phyloP scores from a whole-genome alignment of 768 basidiomycete genomes.

The Lactarius tabidus region DNA sequence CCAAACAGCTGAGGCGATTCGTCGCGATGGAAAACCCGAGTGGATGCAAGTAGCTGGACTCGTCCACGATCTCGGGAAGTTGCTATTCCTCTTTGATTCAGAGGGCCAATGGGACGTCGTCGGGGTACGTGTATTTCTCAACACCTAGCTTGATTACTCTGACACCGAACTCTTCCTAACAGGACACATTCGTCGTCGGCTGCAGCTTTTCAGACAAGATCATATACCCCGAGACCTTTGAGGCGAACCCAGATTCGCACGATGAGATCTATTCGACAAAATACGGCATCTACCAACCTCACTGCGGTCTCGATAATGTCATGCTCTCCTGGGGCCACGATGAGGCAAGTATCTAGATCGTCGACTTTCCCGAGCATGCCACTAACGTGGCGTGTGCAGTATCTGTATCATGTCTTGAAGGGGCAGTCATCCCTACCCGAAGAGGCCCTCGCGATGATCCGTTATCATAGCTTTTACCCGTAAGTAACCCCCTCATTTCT shows the following conservation, averaged over 20 bases:
- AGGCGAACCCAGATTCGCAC: conserved; percentile 61
- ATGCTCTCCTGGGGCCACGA: conserved; percentile 93
- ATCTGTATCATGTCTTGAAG: conserved; percentile 79
- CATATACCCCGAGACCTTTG: conserved; percentile 77
- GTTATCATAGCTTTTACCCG: conserved; percentile 94
- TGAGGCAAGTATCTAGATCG: conserved; percentile 52
- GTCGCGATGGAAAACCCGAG: conserved; percentile 80
- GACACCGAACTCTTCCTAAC: conserved; percentile 6
- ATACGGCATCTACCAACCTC: conserved; percentile 69
- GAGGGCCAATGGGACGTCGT: conserved; percentile 96
- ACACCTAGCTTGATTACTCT: conserved; percentile 5
- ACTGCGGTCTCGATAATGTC: conserved; percentile 82
- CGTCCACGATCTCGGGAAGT: conserved; percentile 89
- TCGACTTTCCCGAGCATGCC: conserved; percentile 6
- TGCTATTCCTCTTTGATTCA: conserved; percentile 78
- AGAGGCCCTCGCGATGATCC: conserved; percentile 86
- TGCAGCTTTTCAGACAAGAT: conserved; percentile 83
- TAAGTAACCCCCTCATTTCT: conserved; percentile 31
- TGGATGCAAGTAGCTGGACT: conserved; percentile 92
- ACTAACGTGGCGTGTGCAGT: conserved; percentile 41
- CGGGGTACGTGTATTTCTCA: conserved; percentile 48
- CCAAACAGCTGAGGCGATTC: conserved; percentile 88
- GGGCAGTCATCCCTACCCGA: conserved; percentile 78
- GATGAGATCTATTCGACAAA: conserved; percentile 67
- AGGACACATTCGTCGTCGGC: conserved; percentile 79